Evolutionary conservation across 441 rosid genomes (phyloP).

Genomic region (Populus tomentosa): DNA sequence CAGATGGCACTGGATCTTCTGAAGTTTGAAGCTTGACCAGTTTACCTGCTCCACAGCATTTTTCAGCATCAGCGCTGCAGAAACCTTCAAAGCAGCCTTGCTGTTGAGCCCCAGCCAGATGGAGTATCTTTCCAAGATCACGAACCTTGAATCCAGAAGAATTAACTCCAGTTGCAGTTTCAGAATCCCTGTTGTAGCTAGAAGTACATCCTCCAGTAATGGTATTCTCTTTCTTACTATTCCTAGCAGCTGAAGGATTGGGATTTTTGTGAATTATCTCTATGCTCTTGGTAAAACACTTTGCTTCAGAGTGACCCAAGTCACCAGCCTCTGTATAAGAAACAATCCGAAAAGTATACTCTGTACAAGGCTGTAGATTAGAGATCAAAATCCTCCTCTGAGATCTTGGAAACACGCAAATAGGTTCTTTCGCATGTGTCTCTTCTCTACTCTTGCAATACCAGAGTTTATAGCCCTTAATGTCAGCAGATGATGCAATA

Average conservation of each 20-base stretch:
- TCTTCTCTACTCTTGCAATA: slow-evolving; percentile 71
- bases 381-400: slow-evolving; percentile 81
- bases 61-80: slow-evolving; percentile 58
- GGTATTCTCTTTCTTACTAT: slow-evolving; percentile 34
- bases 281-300: slow-evolving; percentile 80
- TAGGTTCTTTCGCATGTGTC: slow-evolving; percentile 47
- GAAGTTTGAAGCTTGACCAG: slow-evolving; percentile 30
- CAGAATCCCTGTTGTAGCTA: slow-evolving; percentile 33
- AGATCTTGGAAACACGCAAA: slow-evolving; percentile 53
- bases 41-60: slow-evolving; percentile 48
- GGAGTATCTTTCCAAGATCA: slow-evolving; percentile 67
- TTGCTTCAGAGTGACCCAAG: slow-evolving; percentile 81
- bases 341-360: slow-evolving; percentile 73
- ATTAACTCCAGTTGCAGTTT: slow-evolving; percentile 30
- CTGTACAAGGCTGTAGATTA: slow-evolving; percentile 78
- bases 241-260: slow-evolving; percentile 25
- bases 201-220: slow-evolving; percentile 37
- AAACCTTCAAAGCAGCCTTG: slow-evolving; percentile 65
- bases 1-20: slow-evolving; percentile 41
- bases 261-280: slow-evolving; percentile 56
- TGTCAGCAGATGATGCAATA: slow-evolving; percentile 32
- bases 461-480: slow-evolving; percentile 93
- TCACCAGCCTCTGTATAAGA: slow-evolving; percentile 66
- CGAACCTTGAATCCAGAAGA: slow-evolving; percentile 67
- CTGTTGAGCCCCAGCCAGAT: slow-evolving; percentile 67